Evolutionary conservation across 2,329 filamentous ascomycete species (phyloP), one percentile per base, ranked within the genome.

Genomic region (Fusarium poae): DNA sequence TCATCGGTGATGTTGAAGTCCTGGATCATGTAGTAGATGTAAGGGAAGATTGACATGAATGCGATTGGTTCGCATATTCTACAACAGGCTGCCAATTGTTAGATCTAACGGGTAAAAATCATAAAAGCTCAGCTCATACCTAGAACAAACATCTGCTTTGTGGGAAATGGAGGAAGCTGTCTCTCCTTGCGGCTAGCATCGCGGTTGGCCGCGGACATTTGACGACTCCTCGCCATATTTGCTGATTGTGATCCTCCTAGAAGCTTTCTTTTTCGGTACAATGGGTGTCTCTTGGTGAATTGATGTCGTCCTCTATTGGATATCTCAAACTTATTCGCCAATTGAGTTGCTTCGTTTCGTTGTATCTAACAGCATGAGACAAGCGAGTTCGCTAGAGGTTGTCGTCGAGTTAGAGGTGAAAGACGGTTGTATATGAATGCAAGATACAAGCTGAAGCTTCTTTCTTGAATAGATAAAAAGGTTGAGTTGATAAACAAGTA

Each of bases 11-110:
- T 90, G 75, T 92, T 85, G 81, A 98, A 98, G 65, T 94, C 93
- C 75, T 94, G 86, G 73, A 98, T 91, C 96, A 99, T 98, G 83
- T 92, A 95, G 83, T 97, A 98, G 73, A 97, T 94, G 80, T 98
- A 99, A 2, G 96, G 96, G 78, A 99, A 98, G 73, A 98, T 97
- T 55, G 94, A 97, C 93, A 97, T 98, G 85, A 99, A 98, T 8
- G 96, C 96, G 79, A 99, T 98, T 53, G 96, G 96, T 79, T 99
- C 96, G 84, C 94, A 97, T 83, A 99, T 95, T 77, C 96, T 91
- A 82, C 94, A 97, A 76, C 97, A 86, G 45, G 94, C 94, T 97
- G 68, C 48, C 42, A 27, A 27, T 29, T 57, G 57, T 68, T 60
- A 74, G 59, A 62, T 39, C 32, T 23, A 50, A 56, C 27, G 45